Conservation (phyloP, 2,329 filamentous ascomycete species). For the Alternaria burnsii region DNA sequence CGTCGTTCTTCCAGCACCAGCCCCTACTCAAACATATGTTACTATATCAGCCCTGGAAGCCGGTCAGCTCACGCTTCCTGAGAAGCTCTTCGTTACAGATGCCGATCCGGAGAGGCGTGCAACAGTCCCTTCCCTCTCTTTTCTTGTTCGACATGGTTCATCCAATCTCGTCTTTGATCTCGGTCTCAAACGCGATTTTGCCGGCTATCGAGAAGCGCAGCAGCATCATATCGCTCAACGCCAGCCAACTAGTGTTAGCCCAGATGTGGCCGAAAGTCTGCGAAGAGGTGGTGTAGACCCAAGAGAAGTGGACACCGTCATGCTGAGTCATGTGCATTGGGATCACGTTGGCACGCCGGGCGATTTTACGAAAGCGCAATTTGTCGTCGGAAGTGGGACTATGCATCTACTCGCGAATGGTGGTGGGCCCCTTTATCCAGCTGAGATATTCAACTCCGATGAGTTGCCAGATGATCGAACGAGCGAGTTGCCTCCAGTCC, state of each 20-base stretch:
- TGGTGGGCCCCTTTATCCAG: slow-evolving; percentile 51
- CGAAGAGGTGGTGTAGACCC: slow-evolving; percentile 49
- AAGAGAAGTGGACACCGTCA: slow-evolving; percentile 51
- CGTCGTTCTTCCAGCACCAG: slow-evolving; percentile 34
- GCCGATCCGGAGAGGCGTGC: slow-evolving; percentile 54
- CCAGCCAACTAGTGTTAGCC: slow-evolving; percentile 55
- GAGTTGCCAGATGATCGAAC: slow-evolving; percentile 54
- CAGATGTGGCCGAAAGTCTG: slow-evolving; percentile 55
- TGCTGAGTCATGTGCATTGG: slow-evolving; percentile 66
- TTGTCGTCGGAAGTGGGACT: slow-evolving; percentile 59
- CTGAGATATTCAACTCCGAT: slow-evolving; percentile 55
- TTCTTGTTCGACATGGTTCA: slow-evolving; percentile 60
- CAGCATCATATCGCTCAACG: slow-evolving; percentile 58
- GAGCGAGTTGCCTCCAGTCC: slow-evolving; percentile 53
- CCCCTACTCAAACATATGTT: slow-evolving; percentile 37
- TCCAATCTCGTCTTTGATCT: slow-evolving; percentile 61
- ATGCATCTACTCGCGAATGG: slow-evolving; percentile 39
- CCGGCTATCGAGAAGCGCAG: slow-evolving; percentile 55
- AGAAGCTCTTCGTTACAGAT: slow-evolving; percentile 57
- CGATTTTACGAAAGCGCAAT: slow-evolving; percentile 60
- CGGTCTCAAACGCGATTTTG: slow-evolving; percentile 58
- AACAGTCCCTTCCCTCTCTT: slow-evolving; percentile 63
- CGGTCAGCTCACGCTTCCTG: slow-evolving; percentile 57
- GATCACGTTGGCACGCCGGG: slow-evolving; percentile 66
- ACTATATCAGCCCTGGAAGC: slow-evolving; percentile 44